These are phyloP conservation scores for Nakaseomyces nivariensis DNA, from an alignment of 1,139 yeast genomes.

Conservation along the genomic window DNA sequence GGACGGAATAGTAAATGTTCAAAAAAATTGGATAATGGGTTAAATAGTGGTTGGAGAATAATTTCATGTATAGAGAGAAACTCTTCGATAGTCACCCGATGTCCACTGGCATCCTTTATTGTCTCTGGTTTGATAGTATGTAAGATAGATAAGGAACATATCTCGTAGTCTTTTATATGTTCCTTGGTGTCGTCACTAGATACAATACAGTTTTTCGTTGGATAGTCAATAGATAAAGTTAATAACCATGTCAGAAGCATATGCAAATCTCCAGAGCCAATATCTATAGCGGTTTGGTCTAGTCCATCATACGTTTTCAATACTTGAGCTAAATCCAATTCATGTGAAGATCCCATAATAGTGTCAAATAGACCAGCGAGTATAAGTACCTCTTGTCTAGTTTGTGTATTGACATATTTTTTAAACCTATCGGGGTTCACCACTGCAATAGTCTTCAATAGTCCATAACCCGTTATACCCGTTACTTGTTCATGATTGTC, in stretches of 20 bases:
- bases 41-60: constrained; percentile 34
- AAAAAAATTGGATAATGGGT: constrained; percentile 33
- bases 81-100: constrained; percentile 30
- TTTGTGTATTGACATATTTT: constrained; percentile 28
- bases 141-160: constrained; percentile 31
- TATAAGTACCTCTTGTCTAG: constrained; percentile 32
- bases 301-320: constrained; percentile 24
- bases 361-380: constrained; percentile 28
- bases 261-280: constrained; percentile 33
- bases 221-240: constrained; percentile 29
- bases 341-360: constrained; percentile 18
- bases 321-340: constrained; percentile 9
- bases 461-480: constrained; percentile 32
- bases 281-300: constrained; percentile 29
- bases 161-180: constrained; percentile 21
- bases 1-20: constrained; percentile 28
- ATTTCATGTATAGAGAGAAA: constrained; percentile 30
- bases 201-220: constrained; percentile 21
- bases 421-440: constrained; percentile 31
- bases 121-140: constrained; percentile 37
- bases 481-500: constrained; percentile 21
- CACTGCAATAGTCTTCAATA: constrained; percentile 36
- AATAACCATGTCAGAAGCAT: constrained; percentile 38
- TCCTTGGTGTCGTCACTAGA: constrained; percentile 9
- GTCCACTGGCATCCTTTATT: constrained; percentile 17